Conservation (phyloP, 768 basidiomycete genomes). For the Leccinum uliginosum region DNA sequence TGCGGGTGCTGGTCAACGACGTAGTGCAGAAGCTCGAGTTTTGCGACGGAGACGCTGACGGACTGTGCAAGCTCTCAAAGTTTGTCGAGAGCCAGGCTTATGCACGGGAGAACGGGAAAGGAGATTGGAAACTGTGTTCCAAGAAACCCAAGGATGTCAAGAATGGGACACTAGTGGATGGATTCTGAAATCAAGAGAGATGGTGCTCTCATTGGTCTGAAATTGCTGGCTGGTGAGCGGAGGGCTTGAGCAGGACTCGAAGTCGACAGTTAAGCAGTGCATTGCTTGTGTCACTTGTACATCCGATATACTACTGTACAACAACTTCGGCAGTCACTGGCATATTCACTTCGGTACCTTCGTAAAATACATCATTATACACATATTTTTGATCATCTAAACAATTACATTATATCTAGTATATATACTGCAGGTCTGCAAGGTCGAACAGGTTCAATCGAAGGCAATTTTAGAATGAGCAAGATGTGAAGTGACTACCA, state of each 20-base stretch:
- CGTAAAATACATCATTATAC: too few species aligned
- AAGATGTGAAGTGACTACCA: too few species aligned
- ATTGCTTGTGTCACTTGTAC: too few species aligned
- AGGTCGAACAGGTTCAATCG: too few species aligned
- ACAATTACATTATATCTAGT: too few species aligned
- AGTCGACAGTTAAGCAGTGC: background rate
- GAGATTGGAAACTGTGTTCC: background rate
- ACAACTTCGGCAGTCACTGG: too few species aligned
- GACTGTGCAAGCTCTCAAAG: background rate
- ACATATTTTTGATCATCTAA: too few species aligned
- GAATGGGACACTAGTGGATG: background rate
- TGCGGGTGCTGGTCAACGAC: background rate
- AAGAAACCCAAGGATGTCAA: background rate
- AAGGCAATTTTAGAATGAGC: too few species aligned
- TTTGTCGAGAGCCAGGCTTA: background rate
- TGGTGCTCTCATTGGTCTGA: background rate
- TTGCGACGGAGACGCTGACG: background rate
- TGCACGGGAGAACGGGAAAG: background rate
- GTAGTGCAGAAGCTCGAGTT: background rate
- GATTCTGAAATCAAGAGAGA: too few species aligned
- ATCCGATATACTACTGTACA: too few species aligned
- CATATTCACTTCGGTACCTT: too few species aligned
- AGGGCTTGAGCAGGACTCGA: background rate
- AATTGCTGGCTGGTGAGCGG: background rate
- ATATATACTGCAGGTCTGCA: too few species aligned